These are phyloP conservation scores for Eutrema yunnanense DNA, from an alignment of 345 rosid genomes.

Conservation along the genomic window DNA sequence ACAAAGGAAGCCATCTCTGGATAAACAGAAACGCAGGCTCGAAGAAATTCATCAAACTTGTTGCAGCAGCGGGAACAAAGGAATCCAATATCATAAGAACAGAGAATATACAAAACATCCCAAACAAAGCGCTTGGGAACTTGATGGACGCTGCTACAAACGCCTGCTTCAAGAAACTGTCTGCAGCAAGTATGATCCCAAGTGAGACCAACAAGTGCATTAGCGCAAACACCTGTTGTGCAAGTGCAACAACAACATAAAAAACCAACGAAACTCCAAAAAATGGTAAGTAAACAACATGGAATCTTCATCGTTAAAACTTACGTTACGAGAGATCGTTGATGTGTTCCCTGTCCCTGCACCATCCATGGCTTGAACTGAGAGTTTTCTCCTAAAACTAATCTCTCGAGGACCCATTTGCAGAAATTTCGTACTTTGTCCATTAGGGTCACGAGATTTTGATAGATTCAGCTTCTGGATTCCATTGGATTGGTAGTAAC, in stretches of 20 bases:
- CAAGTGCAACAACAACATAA: background rate
- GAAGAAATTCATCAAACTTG: slow-evolving; percentile 63
- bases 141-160: slow-evolving; percentile 82
- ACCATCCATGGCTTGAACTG: slow-evolving; percentile 36
- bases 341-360: slow-evolving; percentile 40
- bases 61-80: slow-evolving; percentile 63
- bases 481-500: background rate
- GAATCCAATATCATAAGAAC: slow-evolving; percentile 60
- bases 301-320: background rate
- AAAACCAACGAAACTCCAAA: background rate
- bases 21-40: slow-evolving; percentile 81
- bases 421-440: slow-evolving; percentile 32
- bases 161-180: slow-evolving; percentile 61
- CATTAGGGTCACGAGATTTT: background rate
- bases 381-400: slow-evolving; percentile 24
- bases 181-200: slow-evolving; percentile 78
- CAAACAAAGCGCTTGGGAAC: slow-evolving; percentile 93
- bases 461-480: slow-evolving; percentile 8
- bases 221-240: slow-evolving; percentile 48
- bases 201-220: slow-evolving; percentile 72
- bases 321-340: slow-evolving; percentile 44
- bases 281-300: background rate
- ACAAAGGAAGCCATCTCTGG: slow-evolving; percentile 95
- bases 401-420: slow-evolving; percentile 35
- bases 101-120: slow-evolving; percentile 94